Evolutionary conservation across 2,329 filamentous ascomycete species (phyloP).

Genomic region (Coniosporium tulheliwenetii): DNA sequence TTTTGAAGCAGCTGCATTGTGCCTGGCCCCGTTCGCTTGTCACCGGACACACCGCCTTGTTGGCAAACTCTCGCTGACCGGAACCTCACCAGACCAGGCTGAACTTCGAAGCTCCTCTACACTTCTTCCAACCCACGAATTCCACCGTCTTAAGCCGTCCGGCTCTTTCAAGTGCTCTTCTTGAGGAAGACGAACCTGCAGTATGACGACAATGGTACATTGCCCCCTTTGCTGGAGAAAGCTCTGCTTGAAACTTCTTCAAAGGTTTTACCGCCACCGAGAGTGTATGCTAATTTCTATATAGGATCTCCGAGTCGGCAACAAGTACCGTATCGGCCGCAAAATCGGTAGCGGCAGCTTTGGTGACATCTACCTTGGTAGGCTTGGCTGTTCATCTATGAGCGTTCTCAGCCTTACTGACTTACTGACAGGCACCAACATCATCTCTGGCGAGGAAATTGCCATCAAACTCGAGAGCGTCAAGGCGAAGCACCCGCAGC

Average conservation of each 20-base stretch:
- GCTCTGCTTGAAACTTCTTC: too few species aligned
- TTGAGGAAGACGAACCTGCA: conserved; percentile 6
- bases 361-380: conserved; percentile 90
- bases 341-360: conserved; percentile 98
- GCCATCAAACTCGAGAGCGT: conserved; percentile 99
- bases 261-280: too few species aligned
- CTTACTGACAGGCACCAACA: conserved; percentile 64
- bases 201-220: conserved; percentile 50
- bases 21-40: conserved; percentile 10
- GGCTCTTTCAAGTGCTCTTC: too few species aligned
- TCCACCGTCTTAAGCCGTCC: too few species aligned
- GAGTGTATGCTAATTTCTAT: too few species aligned
- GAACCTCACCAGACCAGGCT: conserved; percentile 18
- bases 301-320: conserved; percentile 95
- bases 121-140: too few species aligned
- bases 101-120: conserved; percentile 10
- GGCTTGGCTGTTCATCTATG: conserved; percentile 8
- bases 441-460: conserved; percentile 98
- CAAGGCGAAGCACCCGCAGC: conserved; percentile 97
- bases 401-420: conserved; percentile 1
- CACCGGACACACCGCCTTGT: conserved; percentile 26
- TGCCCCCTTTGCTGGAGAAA: conserved; percentile 14
- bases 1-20: too few species aligned
- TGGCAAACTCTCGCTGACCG: conserved; percentile 25
- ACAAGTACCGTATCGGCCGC: conserved; percentile 98